A percentile compares a stretch with the other conserved stretches of the same genome.
These are phyloP conservation scores for Ramularia endophylla DNA, from an alignment of 2,329 filamentous ascomycete genomes.

Conservation along the genomic window DNA sequence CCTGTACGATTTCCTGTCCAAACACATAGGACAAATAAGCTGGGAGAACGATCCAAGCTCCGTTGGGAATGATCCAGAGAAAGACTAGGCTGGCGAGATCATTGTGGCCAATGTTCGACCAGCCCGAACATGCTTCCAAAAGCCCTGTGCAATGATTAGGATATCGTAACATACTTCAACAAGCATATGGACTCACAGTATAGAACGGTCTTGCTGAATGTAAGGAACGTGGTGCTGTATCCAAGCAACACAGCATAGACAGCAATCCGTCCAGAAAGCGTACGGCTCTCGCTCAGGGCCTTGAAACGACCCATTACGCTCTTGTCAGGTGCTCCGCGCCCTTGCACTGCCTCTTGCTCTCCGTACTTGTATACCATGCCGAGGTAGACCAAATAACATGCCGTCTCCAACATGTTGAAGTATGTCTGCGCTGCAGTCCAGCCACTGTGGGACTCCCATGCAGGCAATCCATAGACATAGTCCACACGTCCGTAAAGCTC, in stretches of 20 bases:
- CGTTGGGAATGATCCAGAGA: constrained; percentile 62
- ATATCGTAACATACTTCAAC: background rate
- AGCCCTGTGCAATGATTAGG: constrained; percentile 40
- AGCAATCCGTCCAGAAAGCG: constrained; percentile 47
- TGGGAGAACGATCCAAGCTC: constrained; percentile 59
- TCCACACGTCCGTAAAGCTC: constrained; percentile 74
- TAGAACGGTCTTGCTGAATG: constrained; percentile 60
- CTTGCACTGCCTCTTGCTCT: constrained; percentile 29
- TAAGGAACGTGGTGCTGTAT: constrained; percentile 56
- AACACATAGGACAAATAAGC: constrained; percentile 57
- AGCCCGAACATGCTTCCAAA: constrained; percentile 56
- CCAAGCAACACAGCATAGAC: constrained; percentile 53
- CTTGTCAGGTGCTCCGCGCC: constrained; percentile 35
- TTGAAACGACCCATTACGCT: constrained; percentile 41
- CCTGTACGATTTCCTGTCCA: constrained; percentile 56
- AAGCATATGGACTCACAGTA: constrained; percentile 45
- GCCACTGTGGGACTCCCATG: constrained; percentile 49
- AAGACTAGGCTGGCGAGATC: constrained; percentile 46
- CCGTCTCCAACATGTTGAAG: constrained; percentile 63
- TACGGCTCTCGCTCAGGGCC: constrained; percentile 44
- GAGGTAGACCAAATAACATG: constrained; percentile 59
- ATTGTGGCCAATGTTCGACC: constrained; percentile 59
- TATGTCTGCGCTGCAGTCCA: constrained; percentile 71
- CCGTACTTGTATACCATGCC: constrained; percentile 45
- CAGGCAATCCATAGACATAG: constrained; percentile 73